Evolutionary conservation across 108 stramenopile genomes (phyloP), one percentile per base, ranked within the genome.

Genomic region (Nannochloropsis salina): DNA sequence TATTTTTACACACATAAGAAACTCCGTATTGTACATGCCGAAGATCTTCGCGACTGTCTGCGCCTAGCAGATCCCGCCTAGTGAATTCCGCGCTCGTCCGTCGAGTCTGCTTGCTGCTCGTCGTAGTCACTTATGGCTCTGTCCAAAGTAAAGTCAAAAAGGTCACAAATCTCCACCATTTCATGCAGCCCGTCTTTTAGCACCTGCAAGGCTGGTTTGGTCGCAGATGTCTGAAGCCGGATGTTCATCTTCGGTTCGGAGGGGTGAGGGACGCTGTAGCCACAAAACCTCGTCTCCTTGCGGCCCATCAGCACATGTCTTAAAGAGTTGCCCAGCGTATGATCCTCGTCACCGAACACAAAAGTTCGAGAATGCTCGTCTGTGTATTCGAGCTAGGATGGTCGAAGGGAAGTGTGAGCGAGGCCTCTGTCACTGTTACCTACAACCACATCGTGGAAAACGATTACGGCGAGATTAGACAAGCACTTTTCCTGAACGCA

Each of bases 221-320:
- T 89, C 79, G 87, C 8, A 18, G 87, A 87, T 5, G 95, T 95
- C 88, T 98, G 97, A 0, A 98, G 92, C 20, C 97, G 91, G 21
- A 98, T 80, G 88, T 98, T 95, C 81, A 98, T 96, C 31, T 96
- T 92, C 40, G 97, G 97, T 85, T 98, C 97, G 44, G 93, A 93
- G 6, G 97, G 97, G 92, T 98, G 97, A 6, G 97, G 97, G 41
- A 98, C 96, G 22, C 94, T 94, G 87, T 98, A 98, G 81, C 97
- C 97, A 41, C 95, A 94, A 88, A 98, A 98, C 11, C 93, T 93
- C 11, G 96, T 94, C 83, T 95, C 92, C 40, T 84, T 86, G 83
- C 83, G 92, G 82, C 61, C 91, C 84, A 95, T 93, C 74, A 95
- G 86, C 9, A 96, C 93, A 88, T 98, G 96, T 42, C 97, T 93